Conservation (phyloP, 2,329 filamentous ascomycete species). For the Colletotrichum chrysophilum region DNA sequence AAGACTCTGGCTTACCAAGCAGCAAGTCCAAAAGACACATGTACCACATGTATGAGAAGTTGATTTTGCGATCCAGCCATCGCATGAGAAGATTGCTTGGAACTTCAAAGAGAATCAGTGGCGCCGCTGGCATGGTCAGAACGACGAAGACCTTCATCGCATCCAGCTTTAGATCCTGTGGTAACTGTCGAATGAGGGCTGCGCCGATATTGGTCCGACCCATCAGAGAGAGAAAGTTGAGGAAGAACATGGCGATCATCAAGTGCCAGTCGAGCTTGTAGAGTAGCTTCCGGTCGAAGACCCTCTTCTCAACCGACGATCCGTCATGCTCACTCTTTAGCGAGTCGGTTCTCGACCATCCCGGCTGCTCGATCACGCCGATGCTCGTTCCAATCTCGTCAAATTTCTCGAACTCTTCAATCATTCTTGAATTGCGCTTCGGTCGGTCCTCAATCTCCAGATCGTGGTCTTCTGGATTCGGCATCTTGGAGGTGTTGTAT, state of each 20-base stretch:
- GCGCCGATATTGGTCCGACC: slow-evolving; percentile 30
- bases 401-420: neutral
- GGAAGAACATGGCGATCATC: slow-evolving; percentile 29
- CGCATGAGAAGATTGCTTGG: slow-evolving; percentile 28
- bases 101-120: slow-evolving; percentile 22
- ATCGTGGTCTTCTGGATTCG: neutral
- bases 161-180: slow-evolving; percentile 27
- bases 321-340: neutral
- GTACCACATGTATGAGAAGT: slow-evolving; percentile 23
- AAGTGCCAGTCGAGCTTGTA: slow-evolving; percentile 26
- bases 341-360: neutral
- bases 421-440: neutral
- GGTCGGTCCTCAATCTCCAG: neutral
- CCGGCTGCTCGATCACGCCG: neutral
- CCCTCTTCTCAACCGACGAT: neutral
- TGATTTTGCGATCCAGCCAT: slow-evolving; percentile 12
- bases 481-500: neutral
- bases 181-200: slow-evolving; percentile 27
- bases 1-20: slow-evolving; percentile 2
- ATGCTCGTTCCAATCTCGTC: neutral
- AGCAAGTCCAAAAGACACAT: slow-evolving; percentile 24
- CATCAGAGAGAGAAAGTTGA: slow-evolving; percentile 31
- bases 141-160: slow-evolving; percentile 26
- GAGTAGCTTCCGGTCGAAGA: slow-evolving; percentile 31
- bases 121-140: slow-evolving; percentile 21